Conservation (phyloP, 805 yeast genomes). For the Millerozyma miso region DNA sequence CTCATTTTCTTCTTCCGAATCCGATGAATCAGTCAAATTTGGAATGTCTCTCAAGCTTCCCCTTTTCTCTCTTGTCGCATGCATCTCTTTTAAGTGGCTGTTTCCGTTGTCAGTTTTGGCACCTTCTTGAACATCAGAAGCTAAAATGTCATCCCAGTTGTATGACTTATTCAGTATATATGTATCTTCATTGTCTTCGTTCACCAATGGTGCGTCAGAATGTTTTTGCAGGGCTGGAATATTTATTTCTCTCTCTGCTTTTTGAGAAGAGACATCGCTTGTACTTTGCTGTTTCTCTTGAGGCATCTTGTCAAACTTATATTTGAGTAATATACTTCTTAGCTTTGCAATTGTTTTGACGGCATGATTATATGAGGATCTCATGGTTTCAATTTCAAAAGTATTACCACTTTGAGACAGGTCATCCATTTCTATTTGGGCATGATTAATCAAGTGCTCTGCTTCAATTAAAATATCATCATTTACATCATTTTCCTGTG, state of each 20-base stretch:
- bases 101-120: neutral
- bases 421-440: neutral
- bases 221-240: neutral
- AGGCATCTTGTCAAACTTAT: neutral
- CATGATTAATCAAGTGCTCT: neutral
- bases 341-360: conserved; percentile 59
- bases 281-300: conserved; percentile 6
- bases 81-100: neutral
- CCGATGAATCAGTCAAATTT: conserved; percentile 24
- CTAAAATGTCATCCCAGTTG: neutral
- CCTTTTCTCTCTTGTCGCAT: conserved; percentile 8
- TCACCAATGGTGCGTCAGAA: neutral
- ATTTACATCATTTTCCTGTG: neutral
- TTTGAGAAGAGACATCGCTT: neutral
- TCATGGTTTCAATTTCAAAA: conserved; percentile 60
- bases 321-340: conserved; percentile 45
- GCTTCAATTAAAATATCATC: neutral
- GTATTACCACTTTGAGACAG: conserved; percentile 26
- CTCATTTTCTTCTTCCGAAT: conserved; percentile 5
- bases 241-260: neutral
- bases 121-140: conserved; percentile 1
- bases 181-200: neutral
- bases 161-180: neutral
- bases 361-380: conserved; percentile 61
- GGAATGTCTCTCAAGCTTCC: conserved; percentile 18